Base-by-base conservation (phyloP, 306 rosid species). In the Lagenaria siceraria region DNA sequence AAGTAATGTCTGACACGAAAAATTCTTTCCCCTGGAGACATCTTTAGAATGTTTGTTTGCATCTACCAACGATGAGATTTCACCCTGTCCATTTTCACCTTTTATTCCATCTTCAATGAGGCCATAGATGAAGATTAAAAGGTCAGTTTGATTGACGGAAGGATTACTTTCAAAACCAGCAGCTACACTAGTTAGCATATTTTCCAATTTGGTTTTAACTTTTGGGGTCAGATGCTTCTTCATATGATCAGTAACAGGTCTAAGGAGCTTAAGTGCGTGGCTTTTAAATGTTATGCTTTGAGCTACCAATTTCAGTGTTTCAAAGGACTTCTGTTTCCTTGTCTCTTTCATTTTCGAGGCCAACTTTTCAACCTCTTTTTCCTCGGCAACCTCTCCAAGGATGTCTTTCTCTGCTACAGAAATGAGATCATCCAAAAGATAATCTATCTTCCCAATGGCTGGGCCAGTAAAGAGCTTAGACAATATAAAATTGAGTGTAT, bases 271-370 rank as follows among this genome's bases (percentile, higher is more conserved):
- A 66, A 80, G 63, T 10, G 92, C 97, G 54, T 87, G 79, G 78
- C 79, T 89, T 87, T 90, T 89, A 83, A 95, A 95, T 64, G 97
- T 92, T 59, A 89, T 12, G 48, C 80, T 87, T 82, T 92, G 96
- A 25, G 96, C 93, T 56, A 95, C 86, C 82, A 95, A 59, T 86
- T 85, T 80, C 83, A 92, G 86, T 66, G 96, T 92, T 74, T 92
- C 97, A 61, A 92, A 89, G 14, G 98, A 95, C 86, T 84, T 90
- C 55, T 85, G 83, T 79, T 59, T 87, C 87, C 77, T 87, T 55
- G 97, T 95, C 84, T 95, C 98, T 86, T 95, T 95, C 97, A 92
- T 95, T 86, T 95, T 95, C 7, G 96, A 81, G 83, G 98, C 98
- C 82, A 92, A 87, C 88, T 90, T 89, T 78, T 90, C 96, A 71